A percentile compares a stretch with the other conserved stretches of the same genome.
phyloP scores from a whole-genome alignment of 176 grass and related monocot species.

The Avena atlantica region DNA sequence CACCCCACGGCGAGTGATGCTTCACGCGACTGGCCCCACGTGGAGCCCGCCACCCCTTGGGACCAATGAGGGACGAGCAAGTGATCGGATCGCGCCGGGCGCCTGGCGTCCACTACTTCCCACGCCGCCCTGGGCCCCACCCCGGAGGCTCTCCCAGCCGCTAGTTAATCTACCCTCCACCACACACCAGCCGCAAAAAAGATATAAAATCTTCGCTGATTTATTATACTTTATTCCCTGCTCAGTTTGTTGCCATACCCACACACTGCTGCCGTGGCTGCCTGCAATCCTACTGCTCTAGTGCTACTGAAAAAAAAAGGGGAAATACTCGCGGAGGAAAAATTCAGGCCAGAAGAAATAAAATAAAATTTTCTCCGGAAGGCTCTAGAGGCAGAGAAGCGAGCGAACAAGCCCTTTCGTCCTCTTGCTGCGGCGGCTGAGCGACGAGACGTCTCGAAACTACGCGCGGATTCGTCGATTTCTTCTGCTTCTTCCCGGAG shows the following conservation, averaged over 20 bases:
- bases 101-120: slow-evolving; percentile 56
- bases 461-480: neutral
- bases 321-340: neutral
- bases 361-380: slow-evolving; percentile 1
- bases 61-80: slow-evolving; percentile 51
- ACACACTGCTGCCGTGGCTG: neutral
- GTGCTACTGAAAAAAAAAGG: neutral
- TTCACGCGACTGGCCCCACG: neutral
- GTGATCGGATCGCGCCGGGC: slow-evolving; percentile 52
- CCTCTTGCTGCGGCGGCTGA: neutral
- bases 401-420: neutral
- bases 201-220: neutral
- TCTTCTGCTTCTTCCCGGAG: neutral
- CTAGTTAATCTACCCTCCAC: slow-evolving; percentile 15
- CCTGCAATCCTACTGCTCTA: neutral
- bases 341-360: neutral
- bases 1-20: neutral
- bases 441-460: neutral
- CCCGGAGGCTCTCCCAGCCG: slow-evolving; percentile 47
- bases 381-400: slow-evolving; percentile 41
- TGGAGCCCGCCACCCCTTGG: neutral
- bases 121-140: slow-evolving; percentile 44
- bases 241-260: neutral
- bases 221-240: neutral
- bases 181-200: neutral